Base-by-base conservation (phyloP, 768 basidiomycete genomes). In the Phaeolepiota aurea region DNA sequence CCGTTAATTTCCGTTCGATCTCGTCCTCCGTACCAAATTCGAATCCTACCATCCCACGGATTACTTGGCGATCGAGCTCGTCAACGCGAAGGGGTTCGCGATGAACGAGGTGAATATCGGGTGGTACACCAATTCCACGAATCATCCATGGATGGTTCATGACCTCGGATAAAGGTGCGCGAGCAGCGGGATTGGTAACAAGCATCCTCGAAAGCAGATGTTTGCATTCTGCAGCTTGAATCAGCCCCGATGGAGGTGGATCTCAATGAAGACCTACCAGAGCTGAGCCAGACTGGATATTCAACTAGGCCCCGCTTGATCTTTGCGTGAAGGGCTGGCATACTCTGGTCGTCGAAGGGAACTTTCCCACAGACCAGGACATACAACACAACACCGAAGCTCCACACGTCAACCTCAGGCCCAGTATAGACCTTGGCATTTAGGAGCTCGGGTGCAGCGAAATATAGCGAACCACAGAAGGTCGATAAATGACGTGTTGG, bases 371-470 rank as follows among this genome's bases (percentile, higher is more conserved):
- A 99, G 0, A 99, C 93, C 38, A 99, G 74, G 14, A 96, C 92
- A 53, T 98, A 98, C 18, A 99, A 75, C 4, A 99, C 96, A 48
- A 99, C 93, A 7, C 96, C 94, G 49, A 99, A 98, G 55, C 89
- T 92, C 96, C 96, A 99, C 3, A 99, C 83, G 53, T 98, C 96
- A 43, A 98, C 96, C 59, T 98, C 94, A 11, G 96, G 96, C 0
- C 96, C 94, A 0, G 88, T 91, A 58, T 98, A 99, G 10, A 90
- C 83, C 54, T 90, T 89, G 18, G 96, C 96, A 53, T 97, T 97
- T 48, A 98, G 80, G 15, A 98, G 71, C 59, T 99, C 94, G 4
- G 96, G 96, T 0, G 96, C 96, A 21, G 96, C 96, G 65, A 99
- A 99, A 63, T 99, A 99, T 19, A 99, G 69, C 0, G 90, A 96